A percentile compares a stretch with the other conserved stretches of the same genome.
Conservation (phyloP, 2,329 filamentous ascomycete genomes). For the Cryphonectria carpinicola region DNA sequence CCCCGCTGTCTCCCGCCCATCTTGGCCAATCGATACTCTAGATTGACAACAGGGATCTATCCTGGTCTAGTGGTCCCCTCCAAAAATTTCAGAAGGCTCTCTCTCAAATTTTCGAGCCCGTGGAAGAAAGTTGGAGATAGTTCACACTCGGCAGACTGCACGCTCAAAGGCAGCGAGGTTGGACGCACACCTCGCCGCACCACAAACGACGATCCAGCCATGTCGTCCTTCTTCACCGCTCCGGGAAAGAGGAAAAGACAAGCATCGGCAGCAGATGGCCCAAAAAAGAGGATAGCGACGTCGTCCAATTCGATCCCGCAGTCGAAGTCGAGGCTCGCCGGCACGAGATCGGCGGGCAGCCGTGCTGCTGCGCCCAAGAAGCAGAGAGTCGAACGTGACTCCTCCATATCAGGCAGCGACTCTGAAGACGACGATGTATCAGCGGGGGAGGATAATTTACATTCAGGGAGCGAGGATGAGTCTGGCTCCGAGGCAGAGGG, state of each 20-base stretch:
- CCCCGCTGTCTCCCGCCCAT: slow-evolving; percentile 6
- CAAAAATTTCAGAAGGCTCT: slow-evolving; percentile 18
- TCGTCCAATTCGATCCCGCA: slow-evolving; percentile 47
- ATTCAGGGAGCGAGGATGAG: slow-evolving; percentile 51
- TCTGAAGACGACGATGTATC: slow-evolving; percentile 64
- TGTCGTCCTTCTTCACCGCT: slow-evolving; percentile 96
- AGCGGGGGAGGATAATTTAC: slow-evolving; percentile 33
- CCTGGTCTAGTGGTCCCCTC: slow-evolving; percentile 15
- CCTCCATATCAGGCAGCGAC: slow-evolving; percentile 88
- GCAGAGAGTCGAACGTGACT: slow-evolving; percentile 55
- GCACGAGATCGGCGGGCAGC: slow-evolving; percentile 37
- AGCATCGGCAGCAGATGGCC: slow-evolving; percentile 51
- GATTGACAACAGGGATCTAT: background rate
- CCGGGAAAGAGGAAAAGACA: slow-evolving; percentile 88
- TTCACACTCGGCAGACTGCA: slow-evolving; percentile 15
- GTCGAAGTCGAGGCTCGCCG: slow-evolving; percentile 44
- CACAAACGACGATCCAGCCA: slow-evolving; percentile 45
- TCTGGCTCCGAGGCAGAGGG: slow-evolving; percentile 77
- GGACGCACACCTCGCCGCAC: slow-evolving; percentile 20
- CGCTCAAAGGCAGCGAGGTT: slow-evolving; percentile 34
- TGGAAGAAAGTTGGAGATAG: slow-evolving; percentile 18
- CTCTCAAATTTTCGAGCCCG: slow-evolving; percentile 28
- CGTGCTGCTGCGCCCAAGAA: slow-evolving; percentile 44
- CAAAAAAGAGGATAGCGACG: slow-evolving; percentile 63
- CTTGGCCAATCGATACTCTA: background rate